Evolutionary conservation across 345 rosid genomes (phyloP).

Genomic region (Adansonia digitata): DNA sequence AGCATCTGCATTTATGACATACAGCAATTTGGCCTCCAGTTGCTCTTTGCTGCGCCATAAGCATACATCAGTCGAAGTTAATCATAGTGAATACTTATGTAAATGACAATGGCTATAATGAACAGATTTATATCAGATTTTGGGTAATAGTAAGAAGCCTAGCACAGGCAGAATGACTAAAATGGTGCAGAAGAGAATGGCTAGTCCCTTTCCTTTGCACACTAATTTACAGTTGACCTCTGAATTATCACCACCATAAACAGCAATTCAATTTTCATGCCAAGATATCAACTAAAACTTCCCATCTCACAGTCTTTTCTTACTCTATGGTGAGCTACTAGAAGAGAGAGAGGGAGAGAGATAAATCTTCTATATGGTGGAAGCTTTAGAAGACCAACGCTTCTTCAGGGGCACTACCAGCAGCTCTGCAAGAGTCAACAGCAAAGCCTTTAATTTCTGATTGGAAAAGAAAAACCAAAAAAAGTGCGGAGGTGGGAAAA

Average conservation of each 20-base stretch:
- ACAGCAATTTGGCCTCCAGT: slow-evolving; percentile 71
- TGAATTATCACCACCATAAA: neutral
- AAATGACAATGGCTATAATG: neutral
- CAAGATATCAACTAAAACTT: neutral
- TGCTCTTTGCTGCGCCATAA: slow-evolving; percentile 81
- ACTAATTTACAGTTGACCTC: neutral
- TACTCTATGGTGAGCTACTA: neutral
- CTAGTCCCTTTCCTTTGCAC: neutral
- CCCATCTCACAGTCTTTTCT: neutral
- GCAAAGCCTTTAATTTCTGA: neutral
- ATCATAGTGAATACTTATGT: neutral
- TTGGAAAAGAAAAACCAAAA: neutral
- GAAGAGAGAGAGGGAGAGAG: slow-evolving; percentile 24
- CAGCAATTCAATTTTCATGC: neutral
- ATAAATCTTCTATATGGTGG: slow-evolving; percentile 95
- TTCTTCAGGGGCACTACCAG: slow-evolving; percentile 61
- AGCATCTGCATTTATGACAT: slow-evolving; percentile 93
- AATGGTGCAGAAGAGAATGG: neutral
- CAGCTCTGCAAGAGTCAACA: slow-evolving; percentile 38
- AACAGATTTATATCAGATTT: neutral
- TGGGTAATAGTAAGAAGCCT: neutral
- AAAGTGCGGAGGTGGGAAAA: neutral
- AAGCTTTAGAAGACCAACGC: slow-evolving; percentile 91
- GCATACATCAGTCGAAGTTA: neutral
- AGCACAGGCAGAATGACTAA: neutral